Evolutionary conservation across 768 basidiomycete species (phyloP), one percentile per base, ranked within the genome.

Genomic region (Chalciporus piperatus): DNA sequence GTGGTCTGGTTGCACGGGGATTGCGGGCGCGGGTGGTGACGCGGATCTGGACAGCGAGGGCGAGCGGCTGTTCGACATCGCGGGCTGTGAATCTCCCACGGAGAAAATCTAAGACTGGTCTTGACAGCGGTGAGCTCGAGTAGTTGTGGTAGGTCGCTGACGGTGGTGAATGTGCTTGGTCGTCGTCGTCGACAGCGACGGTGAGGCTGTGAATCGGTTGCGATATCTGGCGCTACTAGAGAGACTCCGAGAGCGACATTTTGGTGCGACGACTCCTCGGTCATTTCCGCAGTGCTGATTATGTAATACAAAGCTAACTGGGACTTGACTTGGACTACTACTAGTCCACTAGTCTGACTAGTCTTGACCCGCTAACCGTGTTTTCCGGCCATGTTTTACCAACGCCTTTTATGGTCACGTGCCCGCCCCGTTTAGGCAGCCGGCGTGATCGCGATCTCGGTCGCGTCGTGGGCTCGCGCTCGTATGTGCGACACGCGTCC

Each of bases 1-100:
- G 64, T 92, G 90, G 71, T 92, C 87, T 30, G 90, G 90, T 60
- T 90, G 89, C 0, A 81, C 74, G 32, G 75, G 76, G 41, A 73
- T 74, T 27, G 66, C 66, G 6, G 84, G 80, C 8, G 17, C 35
- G 38, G 55, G 54, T 2, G 63, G 61, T 1, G 84, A 76, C 47
- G 80, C 76, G 47, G 85, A 82, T 68, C 76, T 73, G 46, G 72
- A 69, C 2, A 73, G 68, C 4, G 76, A 71, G 5, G 67, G 63
- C 22, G 69, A 60, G 41, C 54, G 54, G 50, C 60, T 66, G 43
- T 33, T 48, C 35, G 59, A 53, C 68, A 70, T 69, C 47, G 43
- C 19, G 41, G 37, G 27, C 16, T 20, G 38, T 25, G 41, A 40
- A 30, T 52, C 47, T 57, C 52, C 47, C 46, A 56, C 57, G 51